phyloP scores from a whole-genome alignment of 2,329 filamentous ascomycete genomes.

The Alternaria sp. region DNA sequence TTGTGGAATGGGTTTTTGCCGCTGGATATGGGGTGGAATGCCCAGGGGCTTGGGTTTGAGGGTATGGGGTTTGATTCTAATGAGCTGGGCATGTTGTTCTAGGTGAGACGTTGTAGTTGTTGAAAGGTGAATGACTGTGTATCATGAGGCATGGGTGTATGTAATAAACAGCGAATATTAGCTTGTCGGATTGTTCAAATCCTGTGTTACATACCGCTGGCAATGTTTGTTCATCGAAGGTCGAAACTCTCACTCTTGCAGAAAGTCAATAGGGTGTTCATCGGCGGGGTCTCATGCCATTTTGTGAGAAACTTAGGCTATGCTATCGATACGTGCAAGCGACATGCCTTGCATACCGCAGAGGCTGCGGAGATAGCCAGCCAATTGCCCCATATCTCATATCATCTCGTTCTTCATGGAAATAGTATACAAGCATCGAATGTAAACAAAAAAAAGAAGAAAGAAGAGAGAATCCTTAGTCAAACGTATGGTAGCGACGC shows the following conservation, averaged over 20 bases:
- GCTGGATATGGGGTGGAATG: constrained; percentile 46
- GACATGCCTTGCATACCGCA: neutral
- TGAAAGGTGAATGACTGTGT: neutral
- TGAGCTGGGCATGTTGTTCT: constrained; percentile 39
- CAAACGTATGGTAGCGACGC: neutral
- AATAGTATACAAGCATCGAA: neutral
- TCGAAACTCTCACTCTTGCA: neutral
- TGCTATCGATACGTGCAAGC: neutral
- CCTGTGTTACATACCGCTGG: too few species aligned
- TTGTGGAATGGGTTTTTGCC: constrained; percentile 48
- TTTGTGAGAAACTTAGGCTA: neutral
- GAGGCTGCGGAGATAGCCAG: neutral
- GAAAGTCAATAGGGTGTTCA: neutral
- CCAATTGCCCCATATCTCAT: neutral
- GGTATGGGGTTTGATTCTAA: constrained; percentile 35
- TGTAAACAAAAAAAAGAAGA: neutral
- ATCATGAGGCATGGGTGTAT: neutral
- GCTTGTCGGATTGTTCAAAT: neutral
- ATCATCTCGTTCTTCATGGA: neutral
- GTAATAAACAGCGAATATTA: neutral
- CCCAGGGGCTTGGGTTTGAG: constrained; percentile 40
- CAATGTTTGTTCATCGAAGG: too few species aligned
- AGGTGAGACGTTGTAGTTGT: neutral
- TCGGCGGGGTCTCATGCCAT: neutral
- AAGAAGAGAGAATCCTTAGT: neutral